Evolutionary conservation across 352 stramenopile genomes (phyloP).

Genomic region (Blastocystis sp.): DNA sequence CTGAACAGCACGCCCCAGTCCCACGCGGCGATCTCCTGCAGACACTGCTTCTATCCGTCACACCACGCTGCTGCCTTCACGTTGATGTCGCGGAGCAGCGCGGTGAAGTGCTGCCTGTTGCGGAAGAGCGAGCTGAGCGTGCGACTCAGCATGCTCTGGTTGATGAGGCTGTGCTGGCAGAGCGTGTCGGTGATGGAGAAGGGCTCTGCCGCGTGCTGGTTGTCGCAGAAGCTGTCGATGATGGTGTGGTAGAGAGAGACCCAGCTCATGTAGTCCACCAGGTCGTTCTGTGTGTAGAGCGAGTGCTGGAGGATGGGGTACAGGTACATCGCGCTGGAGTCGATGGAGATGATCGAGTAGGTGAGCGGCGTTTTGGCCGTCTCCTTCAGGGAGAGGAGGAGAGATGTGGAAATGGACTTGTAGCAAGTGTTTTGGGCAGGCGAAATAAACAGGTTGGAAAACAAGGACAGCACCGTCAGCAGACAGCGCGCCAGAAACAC

Average conservation of each 20-base stretch:
- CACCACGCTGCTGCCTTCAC: not conserved
- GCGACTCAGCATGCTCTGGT: not conserved
- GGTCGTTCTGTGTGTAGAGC: not conserved
- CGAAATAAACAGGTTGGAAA: constrained; percentile 30
- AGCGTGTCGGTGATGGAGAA: not conserved
- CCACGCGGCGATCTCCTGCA: not conserved
- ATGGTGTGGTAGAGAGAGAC: constrained; percentile 37
- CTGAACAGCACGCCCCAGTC: constrained; percentile 35
- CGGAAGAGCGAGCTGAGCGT: constrained; percentile 10
- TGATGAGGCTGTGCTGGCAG: not conserved
- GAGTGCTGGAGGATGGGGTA: constrained; percentile 50
- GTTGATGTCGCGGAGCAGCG: constrained; percentile 16
- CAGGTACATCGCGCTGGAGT: constrained; percentile 19
- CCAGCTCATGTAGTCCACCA: constrained; percentile 39
- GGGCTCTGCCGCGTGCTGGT: not conserved
- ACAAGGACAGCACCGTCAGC: not conserved
- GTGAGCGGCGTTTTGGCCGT: too few relatives aligned
- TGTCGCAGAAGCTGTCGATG: constrained; percentile 13
- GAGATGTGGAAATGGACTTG: not conserved
- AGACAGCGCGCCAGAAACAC: constrained; percentile 17
- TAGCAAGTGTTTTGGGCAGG: not conserved
- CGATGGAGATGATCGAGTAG: not conserved
- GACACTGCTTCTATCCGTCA: constrained; percentile 35
- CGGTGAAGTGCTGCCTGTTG: constrained; percentile 24
- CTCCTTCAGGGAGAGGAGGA: not conserved